A percentile compares a stretch with the other conserved stretches of the same genome.
phyloP scores from a whole-genome alignment of 2,329 filamentous ascomycete genomes.

The Cercospora sp. region DNA sequence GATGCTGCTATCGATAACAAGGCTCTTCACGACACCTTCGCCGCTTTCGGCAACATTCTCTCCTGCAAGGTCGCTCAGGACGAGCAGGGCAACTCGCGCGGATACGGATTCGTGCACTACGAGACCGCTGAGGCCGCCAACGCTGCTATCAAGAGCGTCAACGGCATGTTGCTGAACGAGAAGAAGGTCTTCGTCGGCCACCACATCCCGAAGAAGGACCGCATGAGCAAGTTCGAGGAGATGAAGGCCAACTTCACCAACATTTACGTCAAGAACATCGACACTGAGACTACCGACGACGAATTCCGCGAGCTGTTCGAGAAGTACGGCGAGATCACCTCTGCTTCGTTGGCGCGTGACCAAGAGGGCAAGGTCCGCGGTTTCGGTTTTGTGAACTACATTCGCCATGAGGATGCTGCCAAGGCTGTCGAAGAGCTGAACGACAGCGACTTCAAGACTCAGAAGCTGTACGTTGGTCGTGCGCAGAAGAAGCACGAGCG shows the following conservation, averaged over 20 bases:
- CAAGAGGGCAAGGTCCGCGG: constrained; percentile 94
- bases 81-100: constrained; percentile 94
- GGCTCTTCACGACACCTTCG: constrained; percentile 98
- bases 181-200: constrained; percentile 99
- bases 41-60: constrained; percentile 97
- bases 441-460: constrained; percentile 85
- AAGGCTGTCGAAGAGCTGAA: constrained; percentile 90
- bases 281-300: constrained; percentile 79
- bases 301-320: constrained; percentile 94
- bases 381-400: constrained; percentile 94
- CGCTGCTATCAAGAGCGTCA: constrained; percentile 98
- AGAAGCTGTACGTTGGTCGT: constrained; percentile 96
- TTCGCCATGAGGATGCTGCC: constrained; percentile 82
- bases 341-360: constrained; percentile 89
- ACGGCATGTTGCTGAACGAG: constrained; percentile 99
- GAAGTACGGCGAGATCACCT: constrained; percentile 91
- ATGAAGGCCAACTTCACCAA: constrained; percentile 99
- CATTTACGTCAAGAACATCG: constrained; percentile 99
- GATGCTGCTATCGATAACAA: constrained; percentile 99
- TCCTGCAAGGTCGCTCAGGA: constrained; percentile 99
- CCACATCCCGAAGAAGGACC: constrained; percentile 99
- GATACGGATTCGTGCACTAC: constrained; percentile 99
- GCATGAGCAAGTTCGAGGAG: constrained; percentile 99
- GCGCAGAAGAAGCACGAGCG: constrained; percentile 99
- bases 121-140: constrained; percentile 97